Evolutionary conservation across 257 asterid species (phyloP).

Genomic region (Fraxinus quadrangulata): DNA sequence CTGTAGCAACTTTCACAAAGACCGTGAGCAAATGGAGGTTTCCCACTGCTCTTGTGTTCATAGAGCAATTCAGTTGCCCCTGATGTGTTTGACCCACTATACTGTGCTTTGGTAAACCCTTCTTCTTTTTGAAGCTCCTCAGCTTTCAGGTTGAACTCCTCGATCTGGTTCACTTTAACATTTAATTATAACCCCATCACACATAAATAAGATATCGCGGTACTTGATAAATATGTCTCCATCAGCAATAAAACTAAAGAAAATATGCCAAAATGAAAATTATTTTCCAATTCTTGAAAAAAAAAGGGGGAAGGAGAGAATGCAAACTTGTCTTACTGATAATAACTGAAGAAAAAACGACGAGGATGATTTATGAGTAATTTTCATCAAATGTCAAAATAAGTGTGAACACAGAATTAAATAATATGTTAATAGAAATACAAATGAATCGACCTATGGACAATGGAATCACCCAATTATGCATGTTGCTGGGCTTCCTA

Average conservation of each 20-base stretch:
- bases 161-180: constrained; percentile 49
- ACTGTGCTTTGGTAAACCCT: constrained; percentile 19
- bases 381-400: not conserved
- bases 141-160: constrained; percentile 69
- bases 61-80: constrained; percentile 62
- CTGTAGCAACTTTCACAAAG: constrained; percentile 67
- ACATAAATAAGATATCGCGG: constrained; percentile 3
- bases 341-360: too few species aligned
- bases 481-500: not conserved
- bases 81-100: constrained; percentile 40
- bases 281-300: too few species aligned
- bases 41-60: constrained; percentile 58
- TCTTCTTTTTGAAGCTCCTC: constrained; percentile 53
- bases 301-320: too few species aligned
- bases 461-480: not conserved
- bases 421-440: not conserved
- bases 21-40: constrained; percentile 74
- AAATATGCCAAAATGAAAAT: too few species aligned
- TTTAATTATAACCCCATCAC: not conserved
- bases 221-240: not conserved
- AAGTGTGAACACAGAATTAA: not conserved
- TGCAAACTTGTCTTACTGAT: too few species aligned
- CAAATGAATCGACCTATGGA: not conserved
- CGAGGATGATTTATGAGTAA: not conserved
- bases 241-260: not conserved